Evolutionary conservation across 1,139 yeast species (phyloP).

Genomic region (Groenewaldozyma sp.): DNA sequence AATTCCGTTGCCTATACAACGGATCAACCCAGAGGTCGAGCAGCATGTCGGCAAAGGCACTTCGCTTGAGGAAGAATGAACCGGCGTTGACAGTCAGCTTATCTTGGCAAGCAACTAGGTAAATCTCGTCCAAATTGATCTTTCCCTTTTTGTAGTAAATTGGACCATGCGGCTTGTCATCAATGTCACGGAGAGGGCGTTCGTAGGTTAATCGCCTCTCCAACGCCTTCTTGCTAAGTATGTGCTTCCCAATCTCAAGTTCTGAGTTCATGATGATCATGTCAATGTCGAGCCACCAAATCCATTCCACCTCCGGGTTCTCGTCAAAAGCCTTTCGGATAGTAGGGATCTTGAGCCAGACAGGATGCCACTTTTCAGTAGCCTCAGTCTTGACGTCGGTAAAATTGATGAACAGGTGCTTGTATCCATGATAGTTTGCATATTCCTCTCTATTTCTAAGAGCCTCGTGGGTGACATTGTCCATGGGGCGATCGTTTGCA

Average conservation of each 20-base stretch:
- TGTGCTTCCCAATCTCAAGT: slow-evolving; percentile 22
- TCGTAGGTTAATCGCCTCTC: slow-evolving; percentile 19
- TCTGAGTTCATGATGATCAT: slow-evolving; percentile 24
- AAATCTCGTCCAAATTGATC: slow-evolving; percentile 15
- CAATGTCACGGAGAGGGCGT: slow-evolving; percentile 17
- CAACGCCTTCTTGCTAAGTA: slow-evolving; percentile 24
- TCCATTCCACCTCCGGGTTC: slow-evolving; percentile 28
- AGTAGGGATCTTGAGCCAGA: slow-evolving; percentile 27
- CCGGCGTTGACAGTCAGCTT: slow-evolving; percentile 27
- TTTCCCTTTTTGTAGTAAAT: slow-evolving; percentile 13
- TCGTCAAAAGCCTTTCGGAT: slow-evolving; percentile 22
- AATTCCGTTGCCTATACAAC: slow-evolving; percentile 10
- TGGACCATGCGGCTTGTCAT: slow-evolving; percentile 17
- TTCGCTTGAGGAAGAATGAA: slow-evolving; percentile 25
- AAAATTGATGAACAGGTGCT: slow-evolving; percentile 2
- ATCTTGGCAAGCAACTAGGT: slow-evolving; percentile 20
- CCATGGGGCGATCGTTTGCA: slow-evolving; percentile 24
- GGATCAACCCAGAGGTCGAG: slow-evolving; percentile 19
- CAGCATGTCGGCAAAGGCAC: slow-evolving; percentile 15
- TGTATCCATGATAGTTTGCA: slow-evolving; percentile 4
- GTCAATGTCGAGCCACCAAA: slow-evolving; percentile 30
- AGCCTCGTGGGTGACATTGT: slow-evolving; percentile 6
- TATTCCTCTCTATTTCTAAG: slow-evolving; percentile 3
- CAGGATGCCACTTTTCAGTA: slow-evolving; percentile 14
- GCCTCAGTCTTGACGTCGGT: not conserved